A percentile compares a stretch with the other conserved stretches of the same genome.
Conservation (phyloP, 2,329 filamentous ascomycete genomes). For the Claviceps monticola region DNA sequence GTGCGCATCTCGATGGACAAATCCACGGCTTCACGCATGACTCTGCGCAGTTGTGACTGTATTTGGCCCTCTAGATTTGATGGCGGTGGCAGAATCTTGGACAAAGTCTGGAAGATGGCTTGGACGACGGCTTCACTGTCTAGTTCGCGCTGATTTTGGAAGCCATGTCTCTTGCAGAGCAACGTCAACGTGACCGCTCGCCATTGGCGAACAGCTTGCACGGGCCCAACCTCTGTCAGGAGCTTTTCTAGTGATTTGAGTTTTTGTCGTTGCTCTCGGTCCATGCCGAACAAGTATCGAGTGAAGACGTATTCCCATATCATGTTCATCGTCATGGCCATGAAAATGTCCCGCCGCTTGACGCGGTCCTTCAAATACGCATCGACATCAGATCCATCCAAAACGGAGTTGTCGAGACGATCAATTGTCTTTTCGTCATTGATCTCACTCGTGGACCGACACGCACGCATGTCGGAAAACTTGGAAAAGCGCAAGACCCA, state of each 20-base stretch:
- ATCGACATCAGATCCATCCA: slow-evolving; percentile 91
- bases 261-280: slow-evolving; percentile 92
- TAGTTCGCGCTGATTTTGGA: slow-evolving; percentile 66
- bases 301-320: slow-evolving; percentile 99
- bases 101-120: slow-evolving; percentile 67
- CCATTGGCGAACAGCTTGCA: slow-evolving; percentile 89
- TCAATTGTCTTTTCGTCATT: slow-evolving; percentile 88
- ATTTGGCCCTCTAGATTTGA: slow-evolving; percentile 68
- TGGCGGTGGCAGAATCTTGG: slow-evolving; percentile 75
- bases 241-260: slow-evolving; percentile 92
- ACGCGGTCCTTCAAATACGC: slow-evolving; percentile 77
- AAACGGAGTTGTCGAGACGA: slow-evolving; percentile 81
- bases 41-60: slow-evolving; percentile 69
- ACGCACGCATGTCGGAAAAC: slow-evolving; percentile 84
- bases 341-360: slow-evolving; percentile 83
- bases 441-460: slow-evolving; percentile 70
- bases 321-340: slow-evolving; percentile 98
- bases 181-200: slow-evolving; percentile 88
- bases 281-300: slow-evolving; percentile 96
- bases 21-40: slow-evolving; percentile 77
- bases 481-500: slow-evolving; percentile 98
- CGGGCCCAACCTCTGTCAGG: slow-evolving; percentile 74
- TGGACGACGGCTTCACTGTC: slow-evolving; percentile 95
- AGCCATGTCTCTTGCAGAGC: slow-evolving; percentile 66
- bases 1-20: slow-evolving; percentile 95